These are phyloP conservation scores for Trichoderma pleuroti DNA, from an alignment of 2,329 filamentous ascomycete species.

Conservation along the genomic window DNA sequence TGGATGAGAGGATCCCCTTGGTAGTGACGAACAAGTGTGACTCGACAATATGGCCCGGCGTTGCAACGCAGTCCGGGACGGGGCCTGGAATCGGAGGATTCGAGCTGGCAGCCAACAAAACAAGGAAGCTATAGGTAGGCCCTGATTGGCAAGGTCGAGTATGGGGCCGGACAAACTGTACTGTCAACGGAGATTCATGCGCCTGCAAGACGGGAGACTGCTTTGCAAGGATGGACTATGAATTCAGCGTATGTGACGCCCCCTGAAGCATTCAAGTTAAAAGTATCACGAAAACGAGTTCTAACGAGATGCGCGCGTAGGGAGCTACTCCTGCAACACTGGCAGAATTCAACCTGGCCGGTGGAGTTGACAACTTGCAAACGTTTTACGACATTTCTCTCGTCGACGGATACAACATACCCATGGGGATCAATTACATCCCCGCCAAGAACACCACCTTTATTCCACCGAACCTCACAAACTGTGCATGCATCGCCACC, in stretches of 20 bases:
- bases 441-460: slow-evolving; percentile 59
- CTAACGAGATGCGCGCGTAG: slow-evolving; percentile 35
- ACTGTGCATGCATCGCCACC: slow-evolving; percentile 73
- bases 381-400: slow-evolving; percentile 83
- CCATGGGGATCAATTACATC: slow-evolving; percentile 60
- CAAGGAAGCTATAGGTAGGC: slow-evolving; percentile 61
- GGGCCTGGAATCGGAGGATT: slow-evolving; percentile 68
- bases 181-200: slow-evolving; percentile 63
- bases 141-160: slow-evolving; percentile 76
- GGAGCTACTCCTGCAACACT: slow-evolving; percentile 72
- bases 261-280: background rate
- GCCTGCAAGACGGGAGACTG: slow-evolving; percentile 77
- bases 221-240: slow-evolving; percentile 64
- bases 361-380: slow-evolving; percentile 56
- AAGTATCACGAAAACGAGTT: background rate
- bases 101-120: slow-evolving; percentile 56
- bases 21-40: slow-evolving; percentile 69
- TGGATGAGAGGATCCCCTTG: slow-evolving; percentile 52
- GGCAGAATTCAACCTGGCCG: slow-evolving; percentile 74
- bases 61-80: slow-evolving; percentile 68
- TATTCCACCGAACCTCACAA: slow-evolving; percentile 73
- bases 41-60: slow-evolving; percentile 70
- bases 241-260: slow-evolving; percentile 56
- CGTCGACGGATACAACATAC: slow-evolving; percentile 81
- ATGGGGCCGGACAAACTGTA: slow-evolving; percentile 83